Evolutionary conservation across 768 basidiomycete species (phyloP).

Genomic region (Aureoboletus auriporus): DNA sequence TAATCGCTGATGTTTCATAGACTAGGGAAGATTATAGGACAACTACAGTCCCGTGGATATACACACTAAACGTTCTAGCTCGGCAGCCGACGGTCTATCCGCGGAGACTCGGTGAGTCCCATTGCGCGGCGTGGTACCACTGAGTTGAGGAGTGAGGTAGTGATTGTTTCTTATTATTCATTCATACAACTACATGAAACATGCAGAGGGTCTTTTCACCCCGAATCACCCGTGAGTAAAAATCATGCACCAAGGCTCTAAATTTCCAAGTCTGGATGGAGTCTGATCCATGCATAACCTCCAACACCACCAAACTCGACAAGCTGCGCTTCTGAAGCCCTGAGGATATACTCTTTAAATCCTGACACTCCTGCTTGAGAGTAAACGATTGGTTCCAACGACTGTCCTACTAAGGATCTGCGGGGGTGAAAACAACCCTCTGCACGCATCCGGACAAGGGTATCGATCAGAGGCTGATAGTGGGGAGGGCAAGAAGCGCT

Average conservation of each 20-base stretch:
- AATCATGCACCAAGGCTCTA: conserved; percentile 5
- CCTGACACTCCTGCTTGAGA: conserved; percentile 36
- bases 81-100: neutral
- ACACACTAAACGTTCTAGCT: neutral
- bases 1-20: conserved; percentile 22
- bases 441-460: conserved; percentile 28
- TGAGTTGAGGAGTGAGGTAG: neutral
- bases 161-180: conserved; percentile 7
- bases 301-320: conserved; percentile 39
- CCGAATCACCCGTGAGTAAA: conserved; percentile 3
- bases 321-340: conserved; percentile 37
- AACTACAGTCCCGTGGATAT: neutral
- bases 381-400: conserved; percentile 33
- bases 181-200: conserved; percentile 15
- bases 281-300: conserved; percentile 34
- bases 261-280: conserved; percentile 21
- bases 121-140: neutral
- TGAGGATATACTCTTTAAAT: conserved; percentile 38
- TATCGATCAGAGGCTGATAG: conserved; percentile 31
- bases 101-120: neutral
- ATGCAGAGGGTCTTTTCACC: conserved; percentile 3
- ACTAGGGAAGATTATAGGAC: neutral
- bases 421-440: conserved; percentile 32
- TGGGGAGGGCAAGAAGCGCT: conserved; percentile 3
- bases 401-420: conserved; percentile 36